Conservation (phyloP, 2,329 filamentous ascomycete species). For the Colletotrichum caudatum region DNA sequence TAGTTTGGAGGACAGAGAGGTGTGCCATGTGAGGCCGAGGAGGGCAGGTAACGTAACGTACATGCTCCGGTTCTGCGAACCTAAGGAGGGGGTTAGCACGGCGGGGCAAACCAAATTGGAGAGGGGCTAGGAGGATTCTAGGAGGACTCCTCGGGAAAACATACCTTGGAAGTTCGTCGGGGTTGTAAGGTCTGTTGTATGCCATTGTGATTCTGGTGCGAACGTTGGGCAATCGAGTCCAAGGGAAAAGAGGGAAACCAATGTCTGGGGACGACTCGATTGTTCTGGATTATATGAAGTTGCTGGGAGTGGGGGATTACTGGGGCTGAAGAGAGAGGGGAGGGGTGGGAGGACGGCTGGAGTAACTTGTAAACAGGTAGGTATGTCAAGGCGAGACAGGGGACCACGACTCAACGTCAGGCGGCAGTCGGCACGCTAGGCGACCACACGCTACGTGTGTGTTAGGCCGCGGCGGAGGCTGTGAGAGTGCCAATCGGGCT, state of each 20-base stretch:
- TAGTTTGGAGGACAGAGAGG: conserved; percentile 9
- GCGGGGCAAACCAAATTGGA: conserved; percentile 35
- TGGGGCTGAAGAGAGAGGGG: conserved; percentile 2
- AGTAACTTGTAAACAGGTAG: conserved; percentile 15
- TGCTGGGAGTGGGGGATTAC: conserved; percentile 30
- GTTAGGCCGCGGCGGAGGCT: conserved; percentile 36
- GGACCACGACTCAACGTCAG: conserved; percentile 34
- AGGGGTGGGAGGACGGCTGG: conserved; percentile 11
- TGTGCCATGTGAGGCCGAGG: conserved; percentile 26
- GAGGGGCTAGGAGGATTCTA: conserved; percentile 38
- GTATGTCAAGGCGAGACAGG: conserved; percentile 17
- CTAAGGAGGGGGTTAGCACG: conserved; percentile 55
- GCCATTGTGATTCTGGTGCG: conserved; percentile 73
- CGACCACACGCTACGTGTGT: not conserved
- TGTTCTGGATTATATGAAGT: conserved; percentile 37
- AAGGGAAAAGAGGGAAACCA: conserved; percentile 10
- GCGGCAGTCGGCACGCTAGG: conserved; percentile 39
- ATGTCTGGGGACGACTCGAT: conserved; percentile 17
- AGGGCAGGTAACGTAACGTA: conserved; percentile 51
- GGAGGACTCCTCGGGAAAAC: conserved; percentile 50
- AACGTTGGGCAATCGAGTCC: conserved; percentile 24
- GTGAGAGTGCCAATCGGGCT: conserved; percentile 29
- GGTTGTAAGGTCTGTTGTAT: conserved; percentile 93
- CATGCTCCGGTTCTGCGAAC: conserved; percentile 81
- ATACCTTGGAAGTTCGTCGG: conserved; percentile 93